A percentile compares a stretch with the other conserved stretches of the same genome.
Evolutionary conservation across 2,329 filamentous ascomycete species (phyloP).

Genomic region (Colletotrichum musicola): DNA sequence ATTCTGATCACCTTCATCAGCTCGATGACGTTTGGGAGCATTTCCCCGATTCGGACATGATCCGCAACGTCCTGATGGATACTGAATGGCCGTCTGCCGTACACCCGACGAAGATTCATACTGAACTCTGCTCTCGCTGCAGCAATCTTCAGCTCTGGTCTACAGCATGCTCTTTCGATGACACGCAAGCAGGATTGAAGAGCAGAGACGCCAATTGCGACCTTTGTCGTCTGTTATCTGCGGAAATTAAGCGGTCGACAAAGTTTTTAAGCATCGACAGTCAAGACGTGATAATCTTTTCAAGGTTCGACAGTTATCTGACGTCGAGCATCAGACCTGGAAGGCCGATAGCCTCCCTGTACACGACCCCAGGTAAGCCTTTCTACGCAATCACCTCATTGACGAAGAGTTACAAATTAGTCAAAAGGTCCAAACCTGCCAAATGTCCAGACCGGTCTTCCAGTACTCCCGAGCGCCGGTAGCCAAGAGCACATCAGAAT

Average conservation of each 20-base stretch:
- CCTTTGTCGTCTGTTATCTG: not conserved
- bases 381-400: too few species aligned
- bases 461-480: not conserved
- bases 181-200: not conserved
- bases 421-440: not conserved
- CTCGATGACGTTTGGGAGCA: constrained; percentile 14
- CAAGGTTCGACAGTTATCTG: not conserved
- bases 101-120: not conserved
- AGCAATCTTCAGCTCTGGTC: constrained; percentile 4
- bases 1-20: not conserved
- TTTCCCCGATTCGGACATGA: not conserved
- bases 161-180: not conserved
- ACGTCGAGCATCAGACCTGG: not conserved
- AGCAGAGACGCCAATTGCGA: not conserved
- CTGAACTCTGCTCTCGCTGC: not conserved
- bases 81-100: not conserved
- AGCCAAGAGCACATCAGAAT: not conserved
- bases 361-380: not conserved
- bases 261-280: not conserved
- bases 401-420: not conserved
- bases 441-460: not conserved
- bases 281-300: not conserved
- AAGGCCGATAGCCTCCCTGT: not conserved
- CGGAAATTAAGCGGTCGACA: not conserved
- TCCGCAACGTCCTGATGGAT: not conserved